These are phyloP conservation scores for Amylocystis lapponica DNA, from an alignment of 768 basidiomycete genomes.

Conservation along the genomic window DNA sequence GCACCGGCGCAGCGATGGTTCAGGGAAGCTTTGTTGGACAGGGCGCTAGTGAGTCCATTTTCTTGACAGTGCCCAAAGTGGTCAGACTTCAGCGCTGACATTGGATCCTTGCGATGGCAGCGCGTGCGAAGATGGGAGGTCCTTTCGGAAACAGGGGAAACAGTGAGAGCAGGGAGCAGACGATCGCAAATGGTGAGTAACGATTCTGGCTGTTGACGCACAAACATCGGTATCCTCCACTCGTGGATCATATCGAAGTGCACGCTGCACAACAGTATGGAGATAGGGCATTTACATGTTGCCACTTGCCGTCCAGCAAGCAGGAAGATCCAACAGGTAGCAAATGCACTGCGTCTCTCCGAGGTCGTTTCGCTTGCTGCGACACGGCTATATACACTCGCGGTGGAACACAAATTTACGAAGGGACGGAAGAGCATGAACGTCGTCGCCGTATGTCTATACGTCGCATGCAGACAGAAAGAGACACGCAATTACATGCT, in stretches of 20 bases:
- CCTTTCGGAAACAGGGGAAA: constrained; percentile 77
- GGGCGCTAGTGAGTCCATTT: constrained; percentile 69
- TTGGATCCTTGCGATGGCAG: constrained; percentile 31
- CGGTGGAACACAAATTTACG: constrained; percentile 89
- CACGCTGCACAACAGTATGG: not conserved
- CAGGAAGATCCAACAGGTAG: constrained; percentile 78
- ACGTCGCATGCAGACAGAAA: constrained; percentile 87
- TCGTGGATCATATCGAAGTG: not conserved
- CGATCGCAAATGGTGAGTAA: constrained; percentile 76
- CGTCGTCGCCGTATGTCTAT: constrained; percentile 93
- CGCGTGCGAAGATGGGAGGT: constrained; percentile 76
- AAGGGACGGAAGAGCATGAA: constrained; percentile 90
- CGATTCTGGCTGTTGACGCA: not conserved
- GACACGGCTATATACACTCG: constrained; percentile 85
- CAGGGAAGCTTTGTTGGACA: constrained; percentile 90
- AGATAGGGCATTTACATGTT: no score
- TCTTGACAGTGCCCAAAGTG: not conserved
- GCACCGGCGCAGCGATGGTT: constrained; percentile 89
- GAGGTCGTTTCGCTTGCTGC: constrained; percentile 79
- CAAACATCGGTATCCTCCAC: no score
- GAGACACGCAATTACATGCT: constrained; percentile 94
- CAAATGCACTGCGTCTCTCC: constrained; percentile 69
- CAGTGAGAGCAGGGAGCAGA: constrained; percentile 84
- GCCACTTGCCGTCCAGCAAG: constrained; percentile 51
- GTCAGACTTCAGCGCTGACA: no score